Evolutionary conservation across 2,329 filamentous ascomycete genomes (phyloP).

Genomic region (Parastagonospora avenae): DNA sequence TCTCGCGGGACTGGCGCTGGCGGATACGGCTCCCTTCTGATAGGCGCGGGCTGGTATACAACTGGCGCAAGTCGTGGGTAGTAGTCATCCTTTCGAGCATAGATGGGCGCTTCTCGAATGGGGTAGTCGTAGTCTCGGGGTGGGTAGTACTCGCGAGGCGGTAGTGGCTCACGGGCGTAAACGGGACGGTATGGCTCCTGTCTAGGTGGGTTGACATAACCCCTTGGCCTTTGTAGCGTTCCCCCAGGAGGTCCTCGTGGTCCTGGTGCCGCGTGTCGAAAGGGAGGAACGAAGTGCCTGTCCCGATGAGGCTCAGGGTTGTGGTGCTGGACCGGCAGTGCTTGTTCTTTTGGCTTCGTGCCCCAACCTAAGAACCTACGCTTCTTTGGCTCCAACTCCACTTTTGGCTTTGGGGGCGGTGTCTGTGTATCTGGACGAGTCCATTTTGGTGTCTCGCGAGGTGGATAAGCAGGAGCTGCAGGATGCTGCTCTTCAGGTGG

Average conservation of each 20-base stretch:
- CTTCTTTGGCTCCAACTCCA: conserved; percentile 9
- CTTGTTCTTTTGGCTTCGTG: conserved; percentile 14
- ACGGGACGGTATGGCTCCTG: conserved; percentile 3
- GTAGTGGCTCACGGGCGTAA: not conserved
- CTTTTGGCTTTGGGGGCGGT: conserved; percentile 14
- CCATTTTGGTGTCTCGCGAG: conserved; percentile 29
- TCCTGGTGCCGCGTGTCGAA: conserved; percentile 28
- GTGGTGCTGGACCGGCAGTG: conserved; percentile 2
- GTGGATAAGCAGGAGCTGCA: conserved; percentile 30
- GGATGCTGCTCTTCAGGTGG: conserved; percentile 28
- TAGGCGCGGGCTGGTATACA: conserved; percentile 4
- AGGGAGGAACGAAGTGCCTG: conserved; percentile 12
- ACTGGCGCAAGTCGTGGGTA: conserved; percentile 19
- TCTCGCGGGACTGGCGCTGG: not conserved
- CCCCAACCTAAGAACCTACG: conserved; percentile 13
- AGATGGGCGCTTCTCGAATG: conserved; percentile 10
- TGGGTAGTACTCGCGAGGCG: not conserved
- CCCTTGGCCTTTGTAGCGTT: conserved; percentile 36
- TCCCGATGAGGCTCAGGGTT: conserved; percentile 3
- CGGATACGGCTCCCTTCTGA: conserved; percentile 1
- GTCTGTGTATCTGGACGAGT: conserved; percentile 21
- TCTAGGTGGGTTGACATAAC: conserved; percentile 15
- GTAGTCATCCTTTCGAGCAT: conserved; percentile 24
- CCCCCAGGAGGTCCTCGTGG: conserved; percentile 29
- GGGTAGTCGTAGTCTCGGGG: conserved; percentile 10